These are phyloP conservation scores for Cercospora citrullina DNA, from an alignment of 2,329 filamentous ascomycete species.

Conservation along the genomic window DNA sequence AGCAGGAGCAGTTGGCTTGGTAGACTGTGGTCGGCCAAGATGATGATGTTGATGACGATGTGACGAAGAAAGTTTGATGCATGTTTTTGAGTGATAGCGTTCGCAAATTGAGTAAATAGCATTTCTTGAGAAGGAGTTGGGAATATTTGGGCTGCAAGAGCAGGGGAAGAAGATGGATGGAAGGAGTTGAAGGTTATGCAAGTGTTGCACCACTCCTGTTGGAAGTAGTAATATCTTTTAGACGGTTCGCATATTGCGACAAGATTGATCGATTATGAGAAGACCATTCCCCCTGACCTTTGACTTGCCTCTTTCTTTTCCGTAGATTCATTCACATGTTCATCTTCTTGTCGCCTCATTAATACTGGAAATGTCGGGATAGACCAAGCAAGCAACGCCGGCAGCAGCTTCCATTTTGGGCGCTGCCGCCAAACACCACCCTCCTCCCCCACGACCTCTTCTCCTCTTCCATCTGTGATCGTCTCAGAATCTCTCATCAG, in stretches of 20 bases:
- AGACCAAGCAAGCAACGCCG: not conserved
- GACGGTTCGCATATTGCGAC: not conserved
- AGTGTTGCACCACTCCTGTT: conserved; percentile 8
- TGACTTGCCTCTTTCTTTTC: not conserved
- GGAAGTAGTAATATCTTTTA: not conserved
- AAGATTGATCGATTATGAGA: not conserved
- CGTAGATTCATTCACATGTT: not conserved
- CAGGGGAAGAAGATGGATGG: not conserved
- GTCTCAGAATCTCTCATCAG: conserved; percentile 1
- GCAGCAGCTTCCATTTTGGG: not conserved
- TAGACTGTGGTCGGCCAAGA: conserved; percentile 9
- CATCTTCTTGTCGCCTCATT: no score
- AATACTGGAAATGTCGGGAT: not conserved
- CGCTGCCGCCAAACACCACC: not conserved
- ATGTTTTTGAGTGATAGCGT: conserved; percentile 10
- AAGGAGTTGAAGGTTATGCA: conserved; percentile 10
- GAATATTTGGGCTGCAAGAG: not conserved
- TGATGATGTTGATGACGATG: not conserved
- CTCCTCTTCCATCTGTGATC: not conserved
- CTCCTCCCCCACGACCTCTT: not conserved
- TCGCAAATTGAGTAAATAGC: not conserved
- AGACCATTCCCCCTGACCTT: not conserved
- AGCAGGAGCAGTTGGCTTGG: conserved; percentile 34
- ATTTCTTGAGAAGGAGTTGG: not conserved
- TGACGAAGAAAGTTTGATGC: not conserved